These are phyloP conservation scores for Alternaria burnsii DNA, from an alignment of 2,329 filamentous ascomycete genomes.

Conservation along the genomic window DNA sequence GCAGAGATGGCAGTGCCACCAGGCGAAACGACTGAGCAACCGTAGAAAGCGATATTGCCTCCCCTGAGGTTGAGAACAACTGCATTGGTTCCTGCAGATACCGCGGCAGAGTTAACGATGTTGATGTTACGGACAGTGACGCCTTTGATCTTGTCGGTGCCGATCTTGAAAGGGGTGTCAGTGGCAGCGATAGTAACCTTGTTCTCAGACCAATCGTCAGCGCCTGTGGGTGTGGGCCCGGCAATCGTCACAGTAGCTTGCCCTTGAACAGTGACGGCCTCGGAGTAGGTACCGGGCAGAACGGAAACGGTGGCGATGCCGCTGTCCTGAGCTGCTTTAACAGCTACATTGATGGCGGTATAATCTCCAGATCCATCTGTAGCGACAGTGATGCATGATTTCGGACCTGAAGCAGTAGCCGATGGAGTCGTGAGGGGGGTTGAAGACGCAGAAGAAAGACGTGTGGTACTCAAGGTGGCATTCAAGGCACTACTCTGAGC, in stretches of 20 bases:
- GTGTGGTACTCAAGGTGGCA: constrained; percentile 1
- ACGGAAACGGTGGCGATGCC: constrained; percentile 56
- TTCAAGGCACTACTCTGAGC: constrained; percentile 26
- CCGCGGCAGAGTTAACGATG: constrained; percentile 44
- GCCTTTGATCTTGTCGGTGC: constrained; percentile 41
- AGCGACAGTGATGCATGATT: constrained; percentile 54
- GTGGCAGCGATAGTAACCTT: constrained; percentile 48
- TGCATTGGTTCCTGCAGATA: constrained; percentile 29
- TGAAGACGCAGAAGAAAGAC: constrained; percentile 6
- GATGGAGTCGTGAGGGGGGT: constrained; percentile 3
- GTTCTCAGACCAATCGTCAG: constrained; percentile 49
- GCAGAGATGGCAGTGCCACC: constrained; percentile 44
- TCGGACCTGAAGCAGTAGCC: constrained; percentile 11
- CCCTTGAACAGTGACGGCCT: constrained; percentile 53
- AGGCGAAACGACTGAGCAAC: constrained; percentile 55
- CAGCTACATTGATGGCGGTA: constrained; percentile 56
- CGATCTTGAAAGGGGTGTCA: constrained; percentile 40
- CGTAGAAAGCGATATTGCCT: constrained; percentile 55
- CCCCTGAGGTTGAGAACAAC: constrained; percentile 47
- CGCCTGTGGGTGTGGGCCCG: constrained; percentile 39
- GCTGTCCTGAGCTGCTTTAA: constrained; percentile 55
- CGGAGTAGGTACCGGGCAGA: constrained; percentile 57
- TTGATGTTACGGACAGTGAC: constrained; percentile 53
- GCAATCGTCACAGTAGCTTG: constrained; percentile 55
- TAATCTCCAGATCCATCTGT: constrained; percentile 56